These are phyloP conservation scores for Tylopilus sp. DNA, from an alignment of 768 basidiomycete species.

Conservation along the genomic window DNA sequence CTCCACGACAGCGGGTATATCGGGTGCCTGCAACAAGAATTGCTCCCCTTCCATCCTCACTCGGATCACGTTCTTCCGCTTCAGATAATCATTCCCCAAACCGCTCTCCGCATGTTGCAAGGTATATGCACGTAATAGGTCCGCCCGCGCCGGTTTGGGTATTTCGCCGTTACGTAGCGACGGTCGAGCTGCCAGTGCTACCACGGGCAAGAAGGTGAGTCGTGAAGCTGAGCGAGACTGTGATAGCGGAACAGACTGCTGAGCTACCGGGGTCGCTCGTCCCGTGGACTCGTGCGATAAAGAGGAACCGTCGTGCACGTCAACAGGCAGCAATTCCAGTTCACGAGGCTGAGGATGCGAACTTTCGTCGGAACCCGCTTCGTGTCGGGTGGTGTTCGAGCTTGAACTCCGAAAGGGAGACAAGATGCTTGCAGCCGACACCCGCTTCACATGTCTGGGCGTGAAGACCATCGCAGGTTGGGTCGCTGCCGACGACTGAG, in stretches of 20 bases:
- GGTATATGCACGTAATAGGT: slow-evolving; percentile 70
- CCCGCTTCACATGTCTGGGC: slow-evolving; percentile 20
- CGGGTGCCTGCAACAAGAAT: slow-evolving; percentile 87
- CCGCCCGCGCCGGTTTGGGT: slow-evolving; percentile 43
- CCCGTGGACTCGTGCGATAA: slow-evolving; percentile 15
- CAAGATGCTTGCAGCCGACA: slow-evolving; percentile 29
- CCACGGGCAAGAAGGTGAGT: slow-evolving; percentile 21
- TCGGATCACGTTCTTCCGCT: slow-evolving; percentile 91
- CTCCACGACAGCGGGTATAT: slow-evolving; percentile 80
- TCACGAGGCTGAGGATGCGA: slow-evolving; percentile 9
- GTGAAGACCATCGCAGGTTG: slow-evolving; percentile 14
- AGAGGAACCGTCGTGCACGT: slow-evolving; percentile 20
- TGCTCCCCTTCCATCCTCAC: slow-evolving; percentile 94
- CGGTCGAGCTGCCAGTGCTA: slow-evolving; percentile 14
- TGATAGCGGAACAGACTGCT: slow-evolving; percentile 7
- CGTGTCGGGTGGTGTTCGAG: slow-evolving; percentile 8
- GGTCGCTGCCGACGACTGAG: slow-evolving; percentile 24
- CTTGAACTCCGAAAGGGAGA: slow-evolving; percentile 23
- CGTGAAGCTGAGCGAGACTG: slow-evolving; percentile 21
- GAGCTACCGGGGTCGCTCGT: slow-evolving; percentile 13
- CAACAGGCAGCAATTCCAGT: slow-evolving; percentile 25
- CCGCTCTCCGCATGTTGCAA: slow-evolving; percentile 93
- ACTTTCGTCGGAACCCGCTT: slow-evolving; percentile 9
- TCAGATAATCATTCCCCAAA: slow-evolving; percentile 90
- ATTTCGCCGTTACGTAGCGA: slow-evolving; percentile 24